A percentile compares a stretch with the other conserved stretches of the same genome.
phyloP scores from a whole-genome alignment of 345 rosid genomes.

The Limnanthes douglasii region DNA sequence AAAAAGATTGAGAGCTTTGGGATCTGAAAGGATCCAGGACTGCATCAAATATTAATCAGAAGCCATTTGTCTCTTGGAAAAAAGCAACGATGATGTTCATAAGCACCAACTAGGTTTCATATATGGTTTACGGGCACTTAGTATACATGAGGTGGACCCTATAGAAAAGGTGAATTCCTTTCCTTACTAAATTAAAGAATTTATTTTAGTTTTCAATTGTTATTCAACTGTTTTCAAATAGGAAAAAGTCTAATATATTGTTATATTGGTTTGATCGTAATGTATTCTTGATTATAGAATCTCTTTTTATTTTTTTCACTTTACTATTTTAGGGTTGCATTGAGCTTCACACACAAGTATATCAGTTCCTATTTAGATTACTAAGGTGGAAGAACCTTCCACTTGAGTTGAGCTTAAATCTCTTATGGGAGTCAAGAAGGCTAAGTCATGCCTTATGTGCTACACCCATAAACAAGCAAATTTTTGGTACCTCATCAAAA shows the following conservation, averaged over 20 bases:
- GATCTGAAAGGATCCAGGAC: slow-evolving; percentile 30
- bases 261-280: slow-evolving; percentile 1
- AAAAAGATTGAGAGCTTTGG: slow-evolving; percentile 29
- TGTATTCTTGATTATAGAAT: too few species aligned
- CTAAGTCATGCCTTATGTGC: slow-evolving; percentile 74
- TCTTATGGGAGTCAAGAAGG: slow-evolving; percentile 74
- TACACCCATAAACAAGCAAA: slow-evolving; percentile 52
- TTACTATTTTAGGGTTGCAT: slow-evolving; percentile 54
- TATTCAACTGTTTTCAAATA: too few species aligned
- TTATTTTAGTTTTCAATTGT: too few species aligned
- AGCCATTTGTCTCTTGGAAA: slow-evolving; percentile 53
- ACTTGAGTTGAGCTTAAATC: slow-evolving; percentile 35
- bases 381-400: slow-evolving; percentile 33
- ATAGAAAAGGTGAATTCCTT: slow-evolving; percentile 61
- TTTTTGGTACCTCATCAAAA: slow-evolving; percentile 27
- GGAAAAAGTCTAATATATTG: too few species aligned
- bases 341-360: slow-evolving; percentile 27
- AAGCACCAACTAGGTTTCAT: slow-evolving; percentile 47
- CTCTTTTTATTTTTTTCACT: slow-evolving; percentile 7
- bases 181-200: too few species aligned
- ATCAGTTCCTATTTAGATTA: slow-evolving; percentile 36
- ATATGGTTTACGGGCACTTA: slow-evolving; percentile 58
- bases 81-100: slow-evolving; percentile 12
- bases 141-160: slow-evolving; percentile 62
- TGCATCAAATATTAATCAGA: slow-evolving; percentile 53